Conservation (phyloP, 768 basidiomycete genomes). For the Sporobolomyces pararoseus region DNA sequence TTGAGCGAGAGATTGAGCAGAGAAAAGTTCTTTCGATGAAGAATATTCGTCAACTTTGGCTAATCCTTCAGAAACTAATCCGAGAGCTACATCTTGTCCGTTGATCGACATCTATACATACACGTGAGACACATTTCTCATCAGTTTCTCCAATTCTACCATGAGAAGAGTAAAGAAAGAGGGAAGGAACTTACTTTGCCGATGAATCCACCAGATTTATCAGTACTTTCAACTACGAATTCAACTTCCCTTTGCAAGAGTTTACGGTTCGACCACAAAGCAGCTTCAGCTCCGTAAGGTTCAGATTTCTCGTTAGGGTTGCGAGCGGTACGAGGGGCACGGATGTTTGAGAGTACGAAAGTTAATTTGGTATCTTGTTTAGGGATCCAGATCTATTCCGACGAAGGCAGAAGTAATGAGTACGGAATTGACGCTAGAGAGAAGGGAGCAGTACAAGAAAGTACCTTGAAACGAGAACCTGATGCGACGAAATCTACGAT, state of each 20-base stretch:
- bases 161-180: constrained; percentile 49
- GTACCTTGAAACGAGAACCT: constrained; percentile 95
- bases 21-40: constrained; percentile 69
- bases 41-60: constrained; percentile 85
- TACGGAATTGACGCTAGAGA: not conserved
- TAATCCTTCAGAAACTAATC: constrained; percentile 79
- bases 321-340: constrained; percentile 81
- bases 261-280: constrained; percentile 69
- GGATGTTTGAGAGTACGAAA: constrained; percentile 87
- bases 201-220: constrained; percentile 95
- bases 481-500: constrained; percentile 90
- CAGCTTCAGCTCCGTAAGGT: constrained; percentile 77
- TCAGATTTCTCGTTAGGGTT: constrained; percentile 75
- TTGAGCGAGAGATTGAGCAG: constrained; percentile 88
- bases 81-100: constrained; percentile 76
- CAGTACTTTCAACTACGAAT: constrained; percentile 79
- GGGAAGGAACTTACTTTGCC: constrained; percentile 61
- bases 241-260: constrained; percentile 96
- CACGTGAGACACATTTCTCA: no score
- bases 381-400: constrained; percentile 40
- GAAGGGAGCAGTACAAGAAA: constrained; percentile 56
- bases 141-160: not conserved
- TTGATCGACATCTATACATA: constrained; percentile 54
- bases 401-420: not conserved
- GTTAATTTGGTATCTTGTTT: constrained; percentile 76